A percentile compares a stretch with the other conserved stretches of the same genome.
Conservation (phyloP, 495 filamentous ascomycete genomes). For the Tuber indicum region DNA sequence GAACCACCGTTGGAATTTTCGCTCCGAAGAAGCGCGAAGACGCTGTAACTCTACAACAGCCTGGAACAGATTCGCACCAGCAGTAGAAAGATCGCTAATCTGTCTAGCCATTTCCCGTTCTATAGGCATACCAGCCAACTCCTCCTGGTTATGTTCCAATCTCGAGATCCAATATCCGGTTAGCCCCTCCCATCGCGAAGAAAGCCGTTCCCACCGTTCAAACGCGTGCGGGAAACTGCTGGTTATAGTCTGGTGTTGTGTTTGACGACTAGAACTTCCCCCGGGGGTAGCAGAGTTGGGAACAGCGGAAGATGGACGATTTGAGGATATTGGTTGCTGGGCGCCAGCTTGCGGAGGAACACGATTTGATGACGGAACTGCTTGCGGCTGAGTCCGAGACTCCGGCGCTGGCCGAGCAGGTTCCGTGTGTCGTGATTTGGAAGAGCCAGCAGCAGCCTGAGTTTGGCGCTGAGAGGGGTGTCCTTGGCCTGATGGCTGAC, state of each 20-base stretch:
- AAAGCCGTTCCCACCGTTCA: constrained; percentile 92
- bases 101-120: constrained; percentile 84
- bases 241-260: constrained; percentile 46
- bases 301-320: constrained; percentile 15
- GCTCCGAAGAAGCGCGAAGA: constrained; percentile 88
- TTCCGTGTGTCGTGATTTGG: constrained; percentile 21
- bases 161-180: constrained; percentile 95
- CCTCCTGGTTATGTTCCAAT: constrained; percentile 79
- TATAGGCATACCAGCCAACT: constrained; percentile 71
- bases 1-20: constrained; percentile 98
- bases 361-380: constrained; percentile 15
- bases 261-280: constrained; percentile 27
- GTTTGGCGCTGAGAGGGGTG: constrained; percentile 12
- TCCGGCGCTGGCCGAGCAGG: constrained; percentile 22
- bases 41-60: constrained; percentile 94
- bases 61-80: constrained; percentile 94
- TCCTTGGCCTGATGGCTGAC: constrained; percentile 14
- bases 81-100: constrained; percentile 90
- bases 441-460: constrained; percentile 16
- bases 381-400: constrained; percentile 28
- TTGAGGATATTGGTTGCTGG: constrained; percentile 41
- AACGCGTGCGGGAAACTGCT: constrained; percentile 88
- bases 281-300: constrained; percentile 21
- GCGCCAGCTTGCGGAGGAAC: constrained; percentile 32
- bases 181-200: constrained; percentile 95